Evolutionary conservation across 768 basidiomycete genomes (phyloP), one percentile per base, ranked within the genome.

Genomic region (Podaxis sp.): DNA sequence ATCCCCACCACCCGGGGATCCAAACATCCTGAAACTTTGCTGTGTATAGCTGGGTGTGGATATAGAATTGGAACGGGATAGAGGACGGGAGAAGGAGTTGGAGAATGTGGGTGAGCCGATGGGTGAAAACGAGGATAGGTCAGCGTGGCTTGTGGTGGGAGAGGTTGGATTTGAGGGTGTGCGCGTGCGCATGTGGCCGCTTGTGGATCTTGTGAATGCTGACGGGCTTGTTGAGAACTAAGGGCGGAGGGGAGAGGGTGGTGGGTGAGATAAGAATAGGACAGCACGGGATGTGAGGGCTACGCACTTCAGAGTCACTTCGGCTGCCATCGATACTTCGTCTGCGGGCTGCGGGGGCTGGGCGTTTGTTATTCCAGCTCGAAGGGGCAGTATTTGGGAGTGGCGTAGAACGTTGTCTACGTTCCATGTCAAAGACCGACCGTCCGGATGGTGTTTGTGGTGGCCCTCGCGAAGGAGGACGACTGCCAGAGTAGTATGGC

Each of bases 141-240:
- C 71, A 4, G 70, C 68, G 52, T 63, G 55, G 39, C 69, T 59
- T 3, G 75, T 68, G 33, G 69, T 72, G 4, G 87, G 84, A 7
- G 87, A 86, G 2, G 83, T 81, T 5, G 92, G 90, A 66, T 90
- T 91, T 22, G 92, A 93, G 0, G 90, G 89, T 2, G 87, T 82
- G 59, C 90, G 87, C 36, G 78, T 75, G 12, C 87, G 85, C 38
- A 52, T 40, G 8, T 33, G 46, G 52, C 81, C 84, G 57, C 80
- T 75, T 12, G 80, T 72, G 3, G 77, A 73, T 48, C 78, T 77
- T 26, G 76, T 75, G 70, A 80, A 88, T 3, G 79, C 67, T 42
- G 36, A 40, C 3, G 52, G 26, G 9, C 39, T 59, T 63, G 11
- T 33, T 54, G 59, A 58, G 53, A 52, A 62, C 39, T 44, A 30